Evolutionary conservation across 371 early-diverging fungal species (phyloP), one percentile per base, ranked within the genome.

Genomic region (Mucor sp.): DNA sequence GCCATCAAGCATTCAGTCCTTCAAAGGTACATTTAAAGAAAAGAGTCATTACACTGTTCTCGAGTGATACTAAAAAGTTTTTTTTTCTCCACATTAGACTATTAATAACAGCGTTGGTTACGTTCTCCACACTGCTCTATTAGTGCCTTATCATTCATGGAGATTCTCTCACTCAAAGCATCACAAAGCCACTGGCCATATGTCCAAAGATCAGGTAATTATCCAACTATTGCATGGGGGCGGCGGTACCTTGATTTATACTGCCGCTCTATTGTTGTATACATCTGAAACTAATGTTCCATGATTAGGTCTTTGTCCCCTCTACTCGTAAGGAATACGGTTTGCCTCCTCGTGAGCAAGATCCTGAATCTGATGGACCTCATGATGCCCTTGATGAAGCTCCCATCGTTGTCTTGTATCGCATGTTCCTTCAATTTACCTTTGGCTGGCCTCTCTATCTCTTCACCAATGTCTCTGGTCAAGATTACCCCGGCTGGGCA

Each of bases 381-480:
- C 78, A 81, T 60, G 70, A 80, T 32, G 47, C 82, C 27, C 69
- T 88, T 58, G 89, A 91, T 62, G 90, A 89, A 58, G 74, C 90
- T 15, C 95, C 96, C 25, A 74, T 94, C 47, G 75, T 78, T 30
- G 78, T 85, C 25, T 61, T 93, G 35, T 73, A 81, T 58, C 77
- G 78, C 68, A 82, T 93, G 64, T 62, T 90, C 21, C 61, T 76
- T 15, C 90, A 91, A 87, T 85, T 92, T 62, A 33, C 86, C 17
- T 77, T 94, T 56, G 96, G 96, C 21, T 96, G 96, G 96, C 95
- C 94, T 21, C 71, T 87, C 35, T 96, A 96, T 70, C 74, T 96
- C 55, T 72, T 89, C 63, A 68, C 80, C 65, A 95, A 95, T 71
- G 84, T 77, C 14, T 88, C 92, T 21, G 93, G 93, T 11, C 93